Conservation (phyloP, 2,329 filamentous ascomycete species). For the Hypoxylon sp. region DNA sequence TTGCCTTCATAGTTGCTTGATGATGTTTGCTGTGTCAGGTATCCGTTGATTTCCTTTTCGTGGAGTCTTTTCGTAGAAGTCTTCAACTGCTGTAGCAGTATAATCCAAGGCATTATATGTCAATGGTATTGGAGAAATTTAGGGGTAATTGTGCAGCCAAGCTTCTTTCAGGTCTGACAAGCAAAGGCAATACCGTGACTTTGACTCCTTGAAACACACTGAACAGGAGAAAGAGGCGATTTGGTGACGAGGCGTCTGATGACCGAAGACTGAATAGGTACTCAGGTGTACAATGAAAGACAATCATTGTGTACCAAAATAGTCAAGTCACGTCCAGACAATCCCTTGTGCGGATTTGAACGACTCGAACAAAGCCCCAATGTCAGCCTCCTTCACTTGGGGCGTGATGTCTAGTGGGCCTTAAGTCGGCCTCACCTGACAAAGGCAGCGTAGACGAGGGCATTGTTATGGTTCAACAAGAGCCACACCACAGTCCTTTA, state of each 20-base stretch:
- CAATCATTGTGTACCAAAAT: constrained; percentile 18
- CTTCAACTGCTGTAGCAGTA: neutral
- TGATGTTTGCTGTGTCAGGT: constrained; percentile 9
- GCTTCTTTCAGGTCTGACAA: constrained; percentile 6
- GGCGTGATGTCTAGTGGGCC: neutral
- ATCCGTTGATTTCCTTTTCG: constrained; percentile 7
- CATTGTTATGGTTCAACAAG: neutral
- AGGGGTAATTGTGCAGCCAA: neutral
- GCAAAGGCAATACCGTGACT: constrained; percentile 16
- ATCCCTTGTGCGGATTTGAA: neutral
- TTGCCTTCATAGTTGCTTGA: constrained; percentile 33
- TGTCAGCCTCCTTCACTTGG: neutral
- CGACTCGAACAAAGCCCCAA: constrained; percentile 11
- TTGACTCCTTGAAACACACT: constrained; percentile 1
- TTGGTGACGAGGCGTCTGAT: neutral
- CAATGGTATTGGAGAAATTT: constrained; percentile 18
- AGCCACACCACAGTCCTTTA: neutral
- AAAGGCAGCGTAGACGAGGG: neutral
- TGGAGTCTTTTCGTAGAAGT: neutral
- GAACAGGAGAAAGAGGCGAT: constrained; percentile 3
- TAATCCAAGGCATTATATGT: constrained; percentile 26
- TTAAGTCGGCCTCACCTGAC: neutral
- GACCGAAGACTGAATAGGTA: neutral
- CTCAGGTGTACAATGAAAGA: constrained; percentile 4
- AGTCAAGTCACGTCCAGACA: neutral